Evolutionary conservation across 495 filamentous ascomycete species (phyloP).

Genomic region (Umbilicaria muhlenbergii): DNA sequence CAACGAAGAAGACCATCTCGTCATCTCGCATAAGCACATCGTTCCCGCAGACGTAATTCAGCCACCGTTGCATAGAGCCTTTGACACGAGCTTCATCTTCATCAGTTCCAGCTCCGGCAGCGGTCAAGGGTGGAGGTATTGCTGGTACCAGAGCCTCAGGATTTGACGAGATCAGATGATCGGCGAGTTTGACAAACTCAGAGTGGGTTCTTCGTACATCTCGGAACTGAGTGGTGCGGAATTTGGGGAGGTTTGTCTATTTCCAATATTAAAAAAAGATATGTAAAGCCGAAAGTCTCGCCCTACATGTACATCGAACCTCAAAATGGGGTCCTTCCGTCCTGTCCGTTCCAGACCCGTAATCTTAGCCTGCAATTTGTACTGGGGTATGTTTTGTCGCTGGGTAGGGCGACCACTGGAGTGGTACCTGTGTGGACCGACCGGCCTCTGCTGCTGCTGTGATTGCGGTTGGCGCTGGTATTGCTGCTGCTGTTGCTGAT

Average conservation of each 20-base stretch:
- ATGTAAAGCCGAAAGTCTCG: constrained; percentile 6
- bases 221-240: constrained; percentile 93
- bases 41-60: constrained; percentile 81
- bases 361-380: constrained; percentile 85
- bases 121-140: constrained; percentile 77
- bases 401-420: constrained; percentile 26
- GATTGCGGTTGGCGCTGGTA: constrained; percentile 22
- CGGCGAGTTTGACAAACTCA: constrained; percentile 87
- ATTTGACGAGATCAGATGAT: constrained; percentile 88
- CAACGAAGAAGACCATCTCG: constrained; percentile 92
- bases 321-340: constrained; percentile 85
- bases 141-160: constrained; percentile 97
- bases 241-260: constrained; percentile 94
- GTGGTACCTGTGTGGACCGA: constrained; percentile 30
- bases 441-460: constrained; percentile 15
- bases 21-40: constrained; percentile 89
- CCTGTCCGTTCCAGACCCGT: constrained; percentile 84
- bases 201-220: constrained; percentile 90
- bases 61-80: constrained; percentile 79
- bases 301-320: constrained; percentile 93
- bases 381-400: constrained; percentile 36
- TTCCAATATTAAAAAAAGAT: constrained; percentile 4
- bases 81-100: constrained; percentile 90
- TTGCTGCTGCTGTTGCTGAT: constrained; percentile 24
- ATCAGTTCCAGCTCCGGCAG: constrained; percentile 89